Percentiles rank a stretch among this genome's conserved stretches.
phyloP scores from a whole-genome alignment of 1,284 basidiomycete genomes.

The Sporisorium scitamineum region DNA sequence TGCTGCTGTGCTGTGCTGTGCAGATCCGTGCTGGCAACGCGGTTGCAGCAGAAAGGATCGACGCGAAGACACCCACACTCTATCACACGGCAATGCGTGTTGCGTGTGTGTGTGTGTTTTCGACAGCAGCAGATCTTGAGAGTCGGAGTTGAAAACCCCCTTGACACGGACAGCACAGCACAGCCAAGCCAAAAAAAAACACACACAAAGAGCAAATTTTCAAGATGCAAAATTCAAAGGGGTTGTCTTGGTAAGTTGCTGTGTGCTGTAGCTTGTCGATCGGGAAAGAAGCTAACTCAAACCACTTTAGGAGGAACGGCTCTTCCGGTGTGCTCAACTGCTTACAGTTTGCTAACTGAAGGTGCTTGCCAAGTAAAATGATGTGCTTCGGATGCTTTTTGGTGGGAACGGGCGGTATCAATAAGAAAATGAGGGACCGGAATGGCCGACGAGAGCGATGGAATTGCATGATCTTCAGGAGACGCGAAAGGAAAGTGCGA shows the following conservation, averaged over 20 bases:
- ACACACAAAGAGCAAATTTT: not conserved
- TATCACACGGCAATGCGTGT: not conserved
- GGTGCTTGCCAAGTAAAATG: no score
- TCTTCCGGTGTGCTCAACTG: not conserved
- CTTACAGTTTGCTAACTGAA: no score
- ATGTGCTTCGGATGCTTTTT: no score
- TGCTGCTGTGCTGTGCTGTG: not conserved
- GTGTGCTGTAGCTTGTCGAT: conserved; percentile 9
- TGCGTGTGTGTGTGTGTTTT: not conserved
- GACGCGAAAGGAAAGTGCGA: no score
- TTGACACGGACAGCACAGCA: conserved; percentile 5
- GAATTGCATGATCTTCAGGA: no score
- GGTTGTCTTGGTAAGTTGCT: not conserved
- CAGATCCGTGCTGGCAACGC: not conserved
- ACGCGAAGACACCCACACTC: not conserved
- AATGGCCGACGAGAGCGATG: no score
- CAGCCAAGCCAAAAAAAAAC: not conserved
- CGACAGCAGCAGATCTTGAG: no score
- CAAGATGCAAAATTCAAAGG: not conserved
- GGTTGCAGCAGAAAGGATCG: not conserved
- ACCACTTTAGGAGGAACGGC: not conserved
- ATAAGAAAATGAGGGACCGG: no score
- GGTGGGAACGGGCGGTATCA: no score
- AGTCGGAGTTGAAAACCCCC: not conserved
- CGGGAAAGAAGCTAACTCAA: not conserved